phyloP scores from a whole-genome alignment of 1,284 basidiomycete species.

The Moniliella sp. region DNA sequence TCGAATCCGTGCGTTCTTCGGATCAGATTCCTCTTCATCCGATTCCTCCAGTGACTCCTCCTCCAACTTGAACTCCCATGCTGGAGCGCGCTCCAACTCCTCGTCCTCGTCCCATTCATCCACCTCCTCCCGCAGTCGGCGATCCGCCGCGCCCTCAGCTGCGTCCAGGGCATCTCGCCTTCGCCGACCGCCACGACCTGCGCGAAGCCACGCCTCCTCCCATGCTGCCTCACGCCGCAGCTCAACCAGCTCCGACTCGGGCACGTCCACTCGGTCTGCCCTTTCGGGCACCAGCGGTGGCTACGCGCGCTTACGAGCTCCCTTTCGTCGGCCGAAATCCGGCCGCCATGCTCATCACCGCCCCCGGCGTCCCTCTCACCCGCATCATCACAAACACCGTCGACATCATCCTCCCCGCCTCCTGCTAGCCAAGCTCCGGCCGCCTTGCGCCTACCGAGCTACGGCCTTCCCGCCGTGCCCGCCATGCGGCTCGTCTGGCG shows the following conservation, averaged over 20 bases:
- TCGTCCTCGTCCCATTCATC: conserved; percentile 6
- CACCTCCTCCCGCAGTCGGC: conserved; percentile 1
- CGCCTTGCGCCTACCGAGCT: conserved; percentile 4
- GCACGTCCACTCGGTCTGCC: background rate
- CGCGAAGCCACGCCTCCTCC: no score
- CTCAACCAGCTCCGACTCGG: background rate
- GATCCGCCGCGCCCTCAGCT: conserved; percentile 1
- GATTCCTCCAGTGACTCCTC: conserved; percentile 3
- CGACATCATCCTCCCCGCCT: background rate
- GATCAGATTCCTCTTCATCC: conserved; percentile 7
- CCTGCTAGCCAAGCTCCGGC: background rate
- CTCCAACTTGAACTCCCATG: conserved; percentile 1
- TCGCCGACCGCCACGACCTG: background rate
- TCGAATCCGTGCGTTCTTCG: conserved; percentile 27
- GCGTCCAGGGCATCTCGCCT: background rate
- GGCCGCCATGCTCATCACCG: background rate
- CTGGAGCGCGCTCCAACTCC: background rate
- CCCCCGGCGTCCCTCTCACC: background rate
- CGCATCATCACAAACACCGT: background rate
- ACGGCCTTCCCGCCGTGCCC: conserved; percentile 23
- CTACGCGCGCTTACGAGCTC: background rate
- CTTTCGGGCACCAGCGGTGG: background rate
- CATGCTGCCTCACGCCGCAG: background rate
- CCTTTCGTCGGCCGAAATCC: background rate
- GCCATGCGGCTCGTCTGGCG: conserved; percentile 20